Evolutionary conservation across 148 eudicot genomes (phyloP), one percentile per base, ranked within the genome.

Genomic region (Beta vulgaris): DNA sequence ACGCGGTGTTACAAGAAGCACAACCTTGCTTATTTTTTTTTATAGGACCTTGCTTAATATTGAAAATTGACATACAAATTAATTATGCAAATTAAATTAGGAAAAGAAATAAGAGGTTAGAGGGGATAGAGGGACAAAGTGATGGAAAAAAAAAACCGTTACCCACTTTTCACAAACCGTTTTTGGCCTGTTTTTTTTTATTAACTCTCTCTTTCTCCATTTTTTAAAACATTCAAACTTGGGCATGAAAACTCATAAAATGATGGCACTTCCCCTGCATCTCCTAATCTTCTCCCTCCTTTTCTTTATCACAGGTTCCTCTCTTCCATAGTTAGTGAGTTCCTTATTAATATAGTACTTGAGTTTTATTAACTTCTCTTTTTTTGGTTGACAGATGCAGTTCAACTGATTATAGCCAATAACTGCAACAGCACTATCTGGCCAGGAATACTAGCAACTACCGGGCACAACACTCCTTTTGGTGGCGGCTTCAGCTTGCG

Each of bases 381-480:
- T 54, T 42, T 6, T 49, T 32, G 9, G 73, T 46, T 43, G 71
- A 69, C 87, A 89, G 93, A 84, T 82, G 97, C 88, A 36, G 74
- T 84, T 46, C 84, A 84, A 67, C 78, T 91, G 14, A 78, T 81
- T 34, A 69, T 89, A 49, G 78, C 76, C 18, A 91, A 91, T 85
- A 90, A 85, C 80, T 91, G 97, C 87, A 84, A 85, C 11, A 60
- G 79, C 16, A 83, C 74, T 26, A 66, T 88, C 29, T 91, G 97
- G 97, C 97, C 97, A 1, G 93, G 90, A 40, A 84, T 89, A 43
- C 93, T 89, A 0, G 85, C 83, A 58, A 84, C 76, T 1, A 68
- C 76, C 0, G 89, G 90, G 73, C 87, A 91, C 36, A 57, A 71
- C 25, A 88, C 90, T 0, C 93, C 87, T 3, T 48, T 77, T 18